Percentiles rank a stretch among this genome's conserved stretches.
Conservation (phyloP, 768 basidiomycete species). For the Naganishia kalamii region DNA sequence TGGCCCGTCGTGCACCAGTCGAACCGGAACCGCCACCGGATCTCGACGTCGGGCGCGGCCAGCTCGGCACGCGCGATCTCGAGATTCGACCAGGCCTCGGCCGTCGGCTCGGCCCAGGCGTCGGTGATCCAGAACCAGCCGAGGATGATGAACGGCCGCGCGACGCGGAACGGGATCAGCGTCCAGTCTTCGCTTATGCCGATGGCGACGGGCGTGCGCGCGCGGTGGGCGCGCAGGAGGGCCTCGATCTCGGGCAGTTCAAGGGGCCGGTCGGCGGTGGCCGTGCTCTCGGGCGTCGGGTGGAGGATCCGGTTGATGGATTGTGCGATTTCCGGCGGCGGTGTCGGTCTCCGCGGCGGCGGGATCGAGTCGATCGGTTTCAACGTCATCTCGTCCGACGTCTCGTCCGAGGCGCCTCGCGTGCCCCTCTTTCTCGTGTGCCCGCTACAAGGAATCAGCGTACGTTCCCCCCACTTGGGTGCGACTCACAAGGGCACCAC, state of each 20-base stretch:
- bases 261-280: neutral
- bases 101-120: slow-evolving; percentile 31
- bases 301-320: neutral
- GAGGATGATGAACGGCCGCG: slow-evolving; percentile 34
- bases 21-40: slow-evolving; percentile 41
- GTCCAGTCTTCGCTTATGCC: slow-evolving; percentile 38
- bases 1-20: slow-evolving; percentile 30
- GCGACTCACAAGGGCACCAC: slow-evolving; percentile 34
- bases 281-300: neutral
- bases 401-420: neutral
- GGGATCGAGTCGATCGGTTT: slow-evolving; percentile 8
- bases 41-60: slow-evolving; percentile 1
- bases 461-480: neutral
- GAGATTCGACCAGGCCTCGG: slow-evolving; percentile 5
- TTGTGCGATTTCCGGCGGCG: neutral
- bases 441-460: neutral
- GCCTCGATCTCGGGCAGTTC: slow-evolving; percentile 35
- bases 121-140: slow-evolving; percentile 45
- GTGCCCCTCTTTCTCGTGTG: neutral
- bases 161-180: slow-evolving; percentile 33
- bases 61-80: neutral
- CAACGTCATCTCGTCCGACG: neutral
- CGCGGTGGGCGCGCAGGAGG: slow-evolving; percentile 33
- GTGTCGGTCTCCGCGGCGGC: neutral
- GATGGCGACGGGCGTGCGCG: slow-evolving; percentile 35